Conservation (phyloP, 83 land plant genomes). For the Picea abies region DNA sequence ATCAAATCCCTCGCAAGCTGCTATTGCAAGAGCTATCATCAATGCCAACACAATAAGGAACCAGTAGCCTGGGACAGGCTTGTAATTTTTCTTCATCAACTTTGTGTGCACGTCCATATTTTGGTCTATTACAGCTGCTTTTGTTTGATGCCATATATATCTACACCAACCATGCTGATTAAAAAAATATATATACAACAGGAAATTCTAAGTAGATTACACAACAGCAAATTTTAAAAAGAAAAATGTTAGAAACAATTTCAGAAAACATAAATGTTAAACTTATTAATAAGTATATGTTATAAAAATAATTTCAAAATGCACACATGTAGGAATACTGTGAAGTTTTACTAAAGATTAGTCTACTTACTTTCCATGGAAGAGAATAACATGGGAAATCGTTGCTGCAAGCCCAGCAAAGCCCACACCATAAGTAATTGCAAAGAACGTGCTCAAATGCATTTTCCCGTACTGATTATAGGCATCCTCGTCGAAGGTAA, state of each 20-base stretch:
- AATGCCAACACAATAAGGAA: constrained; percentile 50
- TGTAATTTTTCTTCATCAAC: constrained; percentile 33
- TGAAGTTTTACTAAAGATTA: not conserved
- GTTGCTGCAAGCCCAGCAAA: constrained; percentile 73
- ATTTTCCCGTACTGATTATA: constrained; percentile 57
- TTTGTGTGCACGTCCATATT: constrained; percentile 11
- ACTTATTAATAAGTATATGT: too few relatives aligned
- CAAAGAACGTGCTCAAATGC: constrained; percentile 75
- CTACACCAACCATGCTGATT: not conserved
- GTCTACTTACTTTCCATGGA: constrained; percentile 41
- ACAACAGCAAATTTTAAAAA: too few relatives aligned
- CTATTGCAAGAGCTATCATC: constrained; percentile 48
- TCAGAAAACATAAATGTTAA: too few relatives aligned
- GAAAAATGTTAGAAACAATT: too few relatives aligned
- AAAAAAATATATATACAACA: too few relatives aligned
- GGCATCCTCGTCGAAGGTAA: constrained; percentile 48
- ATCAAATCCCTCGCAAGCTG: constrained; percentile 58
- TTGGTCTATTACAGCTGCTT: not conserved
- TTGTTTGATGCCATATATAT: not conserved
- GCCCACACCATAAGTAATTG: constrained; percentile 54
- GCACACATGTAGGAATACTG: not conserved
- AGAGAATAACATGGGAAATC: constrained; percentile 61
- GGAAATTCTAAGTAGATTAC: too few relatives aligned
- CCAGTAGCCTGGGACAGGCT: constrained; percentile 77
- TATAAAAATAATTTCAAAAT: too few relatives aligned